Evolutionary conservation across 1,284 basidiomycete genomes (phyloP).

Genomic region (Pseudozyma flocculosa): DNA sequence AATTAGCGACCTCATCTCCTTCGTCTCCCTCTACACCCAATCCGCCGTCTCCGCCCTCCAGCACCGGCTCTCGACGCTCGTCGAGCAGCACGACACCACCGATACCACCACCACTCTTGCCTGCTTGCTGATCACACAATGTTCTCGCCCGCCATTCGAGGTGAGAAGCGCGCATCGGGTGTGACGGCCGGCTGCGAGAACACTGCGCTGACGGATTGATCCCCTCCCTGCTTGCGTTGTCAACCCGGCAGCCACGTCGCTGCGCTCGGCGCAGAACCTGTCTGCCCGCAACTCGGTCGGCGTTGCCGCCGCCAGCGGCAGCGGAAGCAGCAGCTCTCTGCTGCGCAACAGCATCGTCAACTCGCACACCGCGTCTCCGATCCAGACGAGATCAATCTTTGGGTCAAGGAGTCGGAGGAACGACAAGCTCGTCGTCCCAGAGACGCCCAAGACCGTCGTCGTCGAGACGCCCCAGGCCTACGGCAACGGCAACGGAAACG

Average conservation of each 20-base stretch:
- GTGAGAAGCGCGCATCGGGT: too few species aligned
- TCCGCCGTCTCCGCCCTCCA: too few species aligned
- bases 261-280: background rate
- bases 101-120: background rate
- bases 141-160: background rate
- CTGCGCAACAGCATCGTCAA: background rate
- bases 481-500: conserved; percentile 10
- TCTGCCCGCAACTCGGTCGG: background rate
- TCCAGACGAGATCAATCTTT: conserved; percentile 22
- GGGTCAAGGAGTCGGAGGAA: conserved; percentile 21
- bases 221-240: too few species aligned
- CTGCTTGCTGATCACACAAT: background rate
- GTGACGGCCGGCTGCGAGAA: too few species aligned
- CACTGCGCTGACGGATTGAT: too few species aligned
- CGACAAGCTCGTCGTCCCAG: conserved; percentile 16
- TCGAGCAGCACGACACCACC: too few species aligned
- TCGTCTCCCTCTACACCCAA: too few species aligned
- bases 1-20: too few species aligned
- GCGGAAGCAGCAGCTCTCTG: background rate
- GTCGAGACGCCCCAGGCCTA: background rate
- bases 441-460: background rate
- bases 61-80: too few species aligned
- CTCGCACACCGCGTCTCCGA: background rate
- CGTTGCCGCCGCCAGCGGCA: too few species aligned
- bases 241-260: background rate